phyloP scores from a whole-genome alignment of 2,329 filamentous ascomycete genomes.

The Metarhizium anisopliae region DNA sequence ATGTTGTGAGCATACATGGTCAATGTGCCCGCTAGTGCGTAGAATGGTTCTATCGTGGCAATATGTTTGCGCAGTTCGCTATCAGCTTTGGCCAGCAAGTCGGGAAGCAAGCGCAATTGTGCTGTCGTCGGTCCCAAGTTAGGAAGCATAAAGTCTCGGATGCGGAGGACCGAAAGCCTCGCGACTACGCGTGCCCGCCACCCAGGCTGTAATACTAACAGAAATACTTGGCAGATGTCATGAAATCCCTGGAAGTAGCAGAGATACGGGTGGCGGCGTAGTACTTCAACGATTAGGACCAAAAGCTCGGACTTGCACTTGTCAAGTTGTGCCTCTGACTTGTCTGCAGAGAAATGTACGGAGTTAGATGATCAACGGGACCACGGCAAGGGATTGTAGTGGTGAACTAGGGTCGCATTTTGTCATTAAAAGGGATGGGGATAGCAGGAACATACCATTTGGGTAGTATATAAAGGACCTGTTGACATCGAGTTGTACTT shows the following conservation, averaged over 20 bases:
- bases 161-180: slow-evolving; percentile 80
- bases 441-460: slow-evolving; percentile 42
- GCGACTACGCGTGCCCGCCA: slow-evolving; percentile 56
- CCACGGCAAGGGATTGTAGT: not conserved
- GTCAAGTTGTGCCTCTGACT: slow-evolving; percentile 59
- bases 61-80: slow-evolving; percentile 65
- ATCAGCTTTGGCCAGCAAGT: slow-evolving; percentile 67
- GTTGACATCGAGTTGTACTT: slow-evolving; percentile 87
- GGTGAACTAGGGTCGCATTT: not conserved
- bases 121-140: slow-evolving; percentile 70
- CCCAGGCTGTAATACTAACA: slow-evolving; percentile 67
- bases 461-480: slow-evolving; percentile 98
- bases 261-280: slow-evolving; percentile 73
- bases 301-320: slow-evolving; percentile 68
- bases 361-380: not conserved
- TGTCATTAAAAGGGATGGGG: not conserved
- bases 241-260: slow-evolving; percentile 99
- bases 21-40: slow-evolving; percentile 84
- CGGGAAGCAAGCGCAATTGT: slow-evolving; percentile 80
- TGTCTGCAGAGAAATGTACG: slow-evolving; percentile 35
- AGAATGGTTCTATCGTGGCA: slow-evolving; percentile 75
- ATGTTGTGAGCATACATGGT: slow-evolving; percentile 98
- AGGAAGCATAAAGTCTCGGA: slow-evolving; percentile 96
- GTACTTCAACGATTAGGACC: slow-evolving; percentile 67
- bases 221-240: slow-evolving; percentile 92